Conservation (phyloP, 2,329 filamentous ascomycete species). For the Clonostachys rhizophaga region DNA sequence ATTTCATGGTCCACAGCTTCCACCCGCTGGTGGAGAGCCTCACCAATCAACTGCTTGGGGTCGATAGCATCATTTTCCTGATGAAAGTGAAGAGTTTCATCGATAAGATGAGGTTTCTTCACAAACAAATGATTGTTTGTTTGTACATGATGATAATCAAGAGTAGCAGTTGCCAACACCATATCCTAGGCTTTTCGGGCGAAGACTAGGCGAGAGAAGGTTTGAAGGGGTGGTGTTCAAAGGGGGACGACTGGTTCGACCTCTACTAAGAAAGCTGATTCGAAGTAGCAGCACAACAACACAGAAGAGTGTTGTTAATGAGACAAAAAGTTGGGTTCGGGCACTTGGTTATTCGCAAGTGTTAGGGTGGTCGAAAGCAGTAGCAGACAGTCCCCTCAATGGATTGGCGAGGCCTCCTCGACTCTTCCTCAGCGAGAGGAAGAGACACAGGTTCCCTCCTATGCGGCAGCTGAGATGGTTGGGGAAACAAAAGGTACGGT, state of each 20-base stretch:
- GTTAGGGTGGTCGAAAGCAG: constrained; percentile 95
- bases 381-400: constrained; percentile 87
- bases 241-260: too few species aligned
- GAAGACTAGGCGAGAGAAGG: constrained; percentile 2
- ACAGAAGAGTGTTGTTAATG: constrained; percentile 1
- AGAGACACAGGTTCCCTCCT: constrained; percentile 97
- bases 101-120: constrained; percentile 35
- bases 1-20: constrained; percentile 78
- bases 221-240: constrained; percentile 9
- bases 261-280: constrained; percentile 2
- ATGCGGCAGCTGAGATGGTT: constrained; percentile 95
- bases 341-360: constrained; percentile 19
- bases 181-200: constrained; percentile 43
- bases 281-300: constrained; percentile 1
- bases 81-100: constrained; percentile 26
- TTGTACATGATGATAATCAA: constrained; percentile 47
- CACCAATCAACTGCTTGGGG: constrained; percentile 78
- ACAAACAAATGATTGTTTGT: constrained; percentile 41
- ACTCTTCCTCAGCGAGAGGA: constrained; percentile 99
- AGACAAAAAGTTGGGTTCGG: constrained; percentile 5
- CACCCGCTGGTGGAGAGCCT: constrained; percentile 82
- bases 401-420: constrained; percentile 95
- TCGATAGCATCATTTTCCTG: constrained; percentile 31
- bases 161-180: constrained; percentile 60
- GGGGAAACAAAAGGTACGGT: constrained; percentile 49